Base-by-base conservation (phyloP, 2,329 filamentous ascomycete genomes). In the Colletotrichum liriopes region DNA sequence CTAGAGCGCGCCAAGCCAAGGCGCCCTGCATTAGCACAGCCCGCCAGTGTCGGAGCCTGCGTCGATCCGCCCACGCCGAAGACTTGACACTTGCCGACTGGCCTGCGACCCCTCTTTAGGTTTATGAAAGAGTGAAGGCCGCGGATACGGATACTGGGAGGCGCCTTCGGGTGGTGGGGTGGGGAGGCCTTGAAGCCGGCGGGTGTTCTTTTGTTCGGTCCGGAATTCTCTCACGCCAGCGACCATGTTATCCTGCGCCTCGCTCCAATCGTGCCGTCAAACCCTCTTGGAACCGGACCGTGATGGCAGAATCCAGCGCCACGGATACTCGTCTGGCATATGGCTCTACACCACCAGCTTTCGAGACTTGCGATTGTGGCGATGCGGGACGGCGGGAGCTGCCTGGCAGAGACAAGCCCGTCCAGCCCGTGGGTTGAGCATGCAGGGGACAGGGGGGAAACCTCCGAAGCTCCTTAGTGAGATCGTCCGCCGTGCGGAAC, bases 21-120 rank as follows among this genome's bases (percentile, higher is more conserved):
- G 59, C 60, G 70, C 70, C 70, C 70, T 70, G 70, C 70, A 70
- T 69, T 70, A 65, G 70, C 54, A 70, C 54, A 41, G 59, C 65
- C 45, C 70, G 39, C 59, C 47, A 65, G 70, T 61, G 66, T 72
- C 45, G 55, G 70, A 70, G 47, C 70, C n/a, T 72, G 58, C 49
- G 59, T 60, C 47, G 60, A 69, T 72, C 59, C 43, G 59, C 65
- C 65, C 65, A 52, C 58, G 23, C 56, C 56, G 35, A 58, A 35
- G 52, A 18, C 59, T 43, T 51, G 52, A 43, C 20, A 41, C 32
- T 20, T 58, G 29, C 14, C 39, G 45, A 65, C 61, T 60, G 52
- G 45, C 7, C 20, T 52, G 23, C 65, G 14, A 26, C 26, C 55
- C 55, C n/a, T 39, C 47, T 16, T 37, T 12, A 58, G 32, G 52